These are phyloP conservation scores for Xenosphaeropsis pyriputrescens DNA, from an alignment of 2,329 filamentous ascomycete genomes.

Conservation along the genomic window DNA sequence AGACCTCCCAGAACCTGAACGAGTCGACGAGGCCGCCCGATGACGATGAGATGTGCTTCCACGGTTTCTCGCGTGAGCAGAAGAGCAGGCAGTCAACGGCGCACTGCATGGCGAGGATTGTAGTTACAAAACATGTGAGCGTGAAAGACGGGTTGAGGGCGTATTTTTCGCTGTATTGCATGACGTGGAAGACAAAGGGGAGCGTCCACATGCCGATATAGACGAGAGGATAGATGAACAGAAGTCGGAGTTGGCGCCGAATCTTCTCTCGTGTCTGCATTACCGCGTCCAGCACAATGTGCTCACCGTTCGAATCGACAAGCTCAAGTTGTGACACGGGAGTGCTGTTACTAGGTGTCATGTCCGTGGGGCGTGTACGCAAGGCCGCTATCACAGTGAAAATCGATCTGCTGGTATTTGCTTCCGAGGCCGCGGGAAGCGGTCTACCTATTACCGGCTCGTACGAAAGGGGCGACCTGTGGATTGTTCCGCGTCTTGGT, in stretches of 20 bases:
- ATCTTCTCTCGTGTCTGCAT: constrained; percentile 35
- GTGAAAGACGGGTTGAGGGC: constrained; percentile 36
- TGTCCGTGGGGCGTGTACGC: constrained; percentile 5
- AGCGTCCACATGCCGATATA: constrained; percentile 61
- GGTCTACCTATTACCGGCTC: not conserved
- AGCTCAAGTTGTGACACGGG: constrained; percentile 11
- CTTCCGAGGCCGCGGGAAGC: not conserved
- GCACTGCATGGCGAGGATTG: constrained; percentile 50
- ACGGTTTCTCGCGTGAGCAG: constrained; percentile 54
- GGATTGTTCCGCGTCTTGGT: not conserved
- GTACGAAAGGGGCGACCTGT: not conserved
- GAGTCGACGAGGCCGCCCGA: constrained; percentile 20
- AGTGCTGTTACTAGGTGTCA: constrained; percentile 3
- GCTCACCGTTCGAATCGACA: constrained; percentile 12
- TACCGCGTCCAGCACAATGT: constrained; percentile 18
- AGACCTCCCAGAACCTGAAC: constrained; percentile 17
- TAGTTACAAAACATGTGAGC: constrained; percentile 36
- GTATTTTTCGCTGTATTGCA: constrained; percentile 38
- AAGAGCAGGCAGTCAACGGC: constrained; percentile 56
- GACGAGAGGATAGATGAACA: constrained; percentile 64
- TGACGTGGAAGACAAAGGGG: constrained; percentile 51
- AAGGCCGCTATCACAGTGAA: constrained; percentile 10
- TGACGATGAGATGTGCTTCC: constrained; percentile 37
- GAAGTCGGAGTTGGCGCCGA: constrained; percentile 50
- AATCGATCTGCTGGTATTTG: constrained; percentile 5